Evolutionary conservation across 2,329 filamentous ascomycete genomes (phyloP), one percentile per base, ranked within the genome.

Genomic region (Pseudogymnoascus sp.): DNA sequence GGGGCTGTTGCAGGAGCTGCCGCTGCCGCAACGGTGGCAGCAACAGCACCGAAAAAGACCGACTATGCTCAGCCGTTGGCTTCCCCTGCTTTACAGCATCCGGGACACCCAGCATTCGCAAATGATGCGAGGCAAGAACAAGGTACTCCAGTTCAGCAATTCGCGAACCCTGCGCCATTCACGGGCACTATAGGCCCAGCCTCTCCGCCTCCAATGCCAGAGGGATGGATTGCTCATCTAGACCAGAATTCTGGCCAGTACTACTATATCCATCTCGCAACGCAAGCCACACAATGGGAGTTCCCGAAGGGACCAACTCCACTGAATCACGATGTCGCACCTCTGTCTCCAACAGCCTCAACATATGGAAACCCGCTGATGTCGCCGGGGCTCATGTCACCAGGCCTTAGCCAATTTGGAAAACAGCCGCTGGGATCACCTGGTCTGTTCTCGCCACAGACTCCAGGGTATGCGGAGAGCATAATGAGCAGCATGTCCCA

Each of bases 231-330:
- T 71, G 91, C 94, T 18, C 94, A 97, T 74, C 81, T 97, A 4
- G 94, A 99, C 73, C 90, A 91, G 68, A 96, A 90, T 72, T 97
- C 93, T 1, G 94, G 94, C 1, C 93, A 97, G 73, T 99, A 97
- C 76, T 99, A 99, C 75, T 99, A 99, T 72, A 99, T 99, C 65
- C 94, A 99, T 74, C 82, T 99, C 31, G 90, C 92, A 1, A 92
- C 91, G 0, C 94, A 97, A 73, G 91, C 92, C 2, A 99, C 94
- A 0, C 94, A 99, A 73, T 99, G 94, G 94, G 94, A 99, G 72
- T 97, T 97, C 69, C 94, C 94, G 28, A 97, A 97, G 76, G 93
- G 93, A 0, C 92, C 92, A 0, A 96, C 91, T 23, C 93, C 93
- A 0, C 81, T 97, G 62, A 90, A 91, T 66, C 84, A 96, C 67